Base-by-base conservation (phyloP, 176 grass and related monocot species). In the Rhynchospora pubera region DNA sequence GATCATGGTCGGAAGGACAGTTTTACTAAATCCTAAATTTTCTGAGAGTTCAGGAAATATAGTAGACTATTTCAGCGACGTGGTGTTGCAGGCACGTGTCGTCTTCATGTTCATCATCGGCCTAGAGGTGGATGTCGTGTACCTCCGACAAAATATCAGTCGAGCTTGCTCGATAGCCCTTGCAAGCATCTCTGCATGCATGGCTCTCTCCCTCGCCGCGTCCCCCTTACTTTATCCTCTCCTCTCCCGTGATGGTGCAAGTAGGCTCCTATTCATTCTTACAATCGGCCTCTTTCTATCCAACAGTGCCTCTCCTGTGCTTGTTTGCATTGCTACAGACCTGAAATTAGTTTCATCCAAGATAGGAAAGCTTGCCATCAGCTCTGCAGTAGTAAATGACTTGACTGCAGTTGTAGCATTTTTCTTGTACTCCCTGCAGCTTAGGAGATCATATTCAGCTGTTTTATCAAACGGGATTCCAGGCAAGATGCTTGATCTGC, bases 81-180 rank as follows among this genome's bases (percentile, higher is more conserved):
- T 87, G 11, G 85, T 85, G 57, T 76, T 65, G 83, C 65, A 61
- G 43, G 63, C 57, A 34, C 90, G 90, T 65, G 78, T 90, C 11
- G 1, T 95, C 45, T 90, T 92, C 93, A 89, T 96, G 90, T 96
- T 92, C 73, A 46, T 90, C 82, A 81, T 92, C 19, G 90, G 90
- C 24, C 79, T 92, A 1, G 93, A 92, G 88, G 62, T 96, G 79
- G 93, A 95, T 77, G 73, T 88, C 10, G 45, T 53, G 0, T 95
- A 95, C 88, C 71, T 95, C 0, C 80, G 82, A 11, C 90, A 60
- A 68, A 85, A 79, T 57, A 71, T 89, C 11, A 78, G 84, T 0
- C 90, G 82, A 19, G 90, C 90, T 64, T 11, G 83, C 13, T 34
- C 16, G 0, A 44, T 95, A 12, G 88, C 88, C 5, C 83, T 50